Base-by-base conservation (phyloP, 1,139 yeast genomes). In the Blastobotrys indianensis region DNA sequence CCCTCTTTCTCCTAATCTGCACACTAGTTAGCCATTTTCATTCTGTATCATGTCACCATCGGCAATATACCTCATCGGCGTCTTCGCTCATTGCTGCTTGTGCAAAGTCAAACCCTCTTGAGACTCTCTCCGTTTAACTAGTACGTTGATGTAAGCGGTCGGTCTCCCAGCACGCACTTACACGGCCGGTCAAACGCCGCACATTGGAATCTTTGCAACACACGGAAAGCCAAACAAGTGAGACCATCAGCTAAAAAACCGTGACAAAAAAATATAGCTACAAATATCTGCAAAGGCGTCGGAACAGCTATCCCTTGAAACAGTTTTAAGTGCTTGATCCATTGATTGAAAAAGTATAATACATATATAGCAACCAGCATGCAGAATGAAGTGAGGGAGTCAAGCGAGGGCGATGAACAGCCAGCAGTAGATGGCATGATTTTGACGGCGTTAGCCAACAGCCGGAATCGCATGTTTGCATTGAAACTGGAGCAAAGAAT, bases 401-500 rank as follows among this genome's bases (percentile, higher is more conserved):
- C 37, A 12, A 17, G 28, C 6, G 37, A 34, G 12, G 23, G 37
- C 13, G 37, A 17, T 11, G 23, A 7, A 9, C 10, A 28, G 11
- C 32, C 32, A 29, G 43, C 32, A 23, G 42, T 50, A n/a, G 61
- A 58, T 39, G 61, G 61, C 12, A 68, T 66, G 2, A 56, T 73
- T 51, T 48, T 58, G 35, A 54, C 58, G 2, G 81, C 82, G 1
- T 59, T 79, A 13, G 64, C 64, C 44, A 74, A 74, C 54, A 68
- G 70, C 20, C 74, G 68, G 48, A 82, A 76, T 57, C 66, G 81
- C 44, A 63, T 66, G 50, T 79, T 79, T 57, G 67, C 82, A 20
- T 59, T 79, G 29, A 69, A 74, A 11, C 63, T 80, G 39, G 90
- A 82, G 55, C 65, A 68, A 12, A 69, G 69, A 30, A 70, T 80